Evolutionary conservation across 768 basidiomycete species (phyloP).

Genomic region (Clathrus columnatus): DNA sequence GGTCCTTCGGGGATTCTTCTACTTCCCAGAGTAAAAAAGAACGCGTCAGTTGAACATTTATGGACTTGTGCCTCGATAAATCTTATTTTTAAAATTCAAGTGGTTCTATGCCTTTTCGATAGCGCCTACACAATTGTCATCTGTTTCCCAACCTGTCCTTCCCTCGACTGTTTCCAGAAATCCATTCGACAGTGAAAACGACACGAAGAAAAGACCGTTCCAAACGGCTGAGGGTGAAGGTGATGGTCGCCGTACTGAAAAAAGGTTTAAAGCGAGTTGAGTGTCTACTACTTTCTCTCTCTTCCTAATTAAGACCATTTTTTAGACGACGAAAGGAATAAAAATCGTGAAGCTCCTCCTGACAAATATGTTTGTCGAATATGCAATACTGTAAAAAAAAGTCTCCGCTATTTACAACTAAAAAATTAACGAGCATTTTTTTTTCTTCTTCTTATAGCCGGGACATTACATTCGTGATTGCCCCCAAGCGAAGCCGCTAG

Average conservation of each 20-base stretch:
- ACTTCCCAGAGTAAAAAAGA: constrained; percentile 55
- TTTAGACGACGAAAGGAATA: constrained; percentile 46
- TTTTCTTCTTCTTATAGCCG: constrained; percentile 45
- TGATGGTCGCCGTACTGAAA: constrained; percentile 53
- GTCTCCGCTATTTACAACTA: constrained; percentile 8
- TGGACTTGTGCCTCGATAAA: neutral
- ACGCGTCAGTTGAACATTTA: constrained; percentile 44
- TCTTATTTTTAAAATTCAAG: no score
- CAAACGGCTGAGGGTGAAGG: constrained; percentile 34
- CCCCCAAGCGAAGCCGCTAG: constrained; percentile 63
- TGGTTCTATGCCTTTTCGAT: constrained; percentile 98
- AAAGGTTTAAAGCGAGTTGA: constrained; percentile 18
- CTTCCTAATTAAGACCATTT: constrained; percentile 54
- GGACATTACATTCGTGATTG: constrained; percentile 88
- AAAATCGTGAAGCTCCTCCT: constrained; percentile 59
- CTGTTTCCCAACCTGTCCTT: constrained; percentile 27
- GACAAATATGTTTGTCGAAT: constrained; percentile 85
- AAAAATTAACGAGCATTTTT: neutral
- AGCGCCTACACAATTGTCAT: constrained; percentile 34
- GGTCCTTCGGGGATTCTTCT: constrained; percentile 68
- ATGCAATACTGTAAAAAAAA: constrained; percentile 56
- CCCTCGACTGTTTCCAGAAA: constrained; percentile 65
- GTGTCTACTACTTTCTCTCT: no score
- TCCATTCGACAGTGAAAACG: constrained; percentile 44
- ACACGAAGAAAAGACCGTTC: constrained; percentile 43